Conservation (phyloP, 192 early-diverging fungal species). For the Coemansia sp. region DNA sequence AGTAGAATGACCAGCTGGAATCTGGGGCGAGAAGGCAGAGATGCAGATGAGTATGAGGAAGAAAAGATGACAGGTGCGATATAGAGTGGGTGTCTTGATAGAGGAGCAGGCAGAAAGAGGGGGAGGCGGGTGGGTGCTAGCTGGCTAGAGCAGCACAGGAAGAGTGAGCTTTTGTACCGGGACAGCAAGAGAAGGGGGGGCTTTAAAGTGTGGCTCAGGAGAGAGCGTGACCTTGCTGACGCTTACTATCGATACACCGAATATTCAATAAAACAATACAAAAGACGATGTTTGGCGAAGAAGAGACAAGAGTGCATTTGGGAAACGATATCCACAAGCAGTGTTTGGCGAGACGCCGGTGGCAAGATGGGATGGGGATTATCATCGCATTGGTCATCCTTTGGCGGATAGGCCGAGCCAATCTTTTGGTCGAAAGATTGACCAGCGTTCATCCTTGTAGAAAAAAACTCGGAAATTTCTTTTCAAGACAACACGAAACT, state of each 20-base stretch:
- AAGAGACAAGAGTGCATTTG: neutral
- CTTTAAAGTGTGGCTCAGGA: conserved; percentile 7
- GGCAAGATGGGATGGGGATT: neutral
- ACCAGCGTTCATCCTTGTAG: neutral
- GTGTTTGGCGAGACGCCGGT: neutral
- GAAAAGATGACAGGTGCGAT: neutral
- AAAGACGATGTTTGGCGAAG: neutral
- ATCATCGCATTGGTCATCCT: neutral
- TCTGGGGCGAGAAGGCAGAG: neutral
- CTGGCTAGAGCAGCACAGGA: conserved; percentile 1
- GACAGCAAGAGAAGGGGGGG: neutral
- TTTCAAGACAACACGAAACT: neutral
- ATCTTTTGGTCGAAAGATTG: neutral
- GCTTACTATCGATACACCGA: neutral
- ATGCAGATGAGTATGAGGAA: neutral
- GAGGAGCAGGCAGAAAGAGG: neutral
- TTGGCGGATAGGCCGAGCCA: conserved; percentile 1
- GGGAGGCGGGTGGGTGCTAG: neutral
- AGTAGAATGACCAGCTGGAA: too few relatives aligned
- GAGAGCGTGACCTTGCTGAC: conserved; percentile 7
- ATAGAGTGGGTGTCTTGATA: neutral
- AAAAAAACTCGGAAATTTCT: neutral
- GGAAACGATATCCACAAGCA: neutral
- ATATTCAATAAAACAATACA: neutral
- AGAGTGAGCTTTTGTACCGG: neutral